These are phyloP conservation scores for Neofusicoccum cordaticola DNA, from an alignment of 2,329 filamentous ascomycete genomes.

Conservation along the genomic window DNA sequence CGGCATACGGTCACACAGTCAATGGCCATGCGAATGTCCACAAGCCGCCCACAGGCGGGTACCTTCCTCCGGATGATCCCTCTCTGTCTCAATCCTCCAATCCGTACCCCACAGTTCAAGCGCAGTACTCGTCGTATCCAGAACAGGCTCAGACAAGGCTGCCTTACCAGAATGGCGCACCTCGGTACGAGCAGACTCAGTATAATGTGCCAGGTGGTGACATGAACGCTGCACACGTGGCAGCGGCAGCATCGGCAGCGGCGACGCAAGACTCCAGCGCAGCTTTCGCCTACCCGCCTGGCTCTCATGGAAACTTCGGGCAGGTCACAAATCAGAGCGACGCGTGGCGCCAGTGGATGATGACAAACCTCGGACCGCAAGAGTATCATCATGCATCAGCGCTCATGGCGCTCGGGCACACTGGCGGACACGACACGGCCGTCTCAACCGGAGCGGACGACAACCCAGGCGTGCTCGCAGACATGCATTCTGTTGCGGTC, in stretches of 20 bases:
- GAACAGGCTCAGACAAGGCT: slow-evolving; percentile 25
- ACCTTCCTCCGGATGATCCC: slow-evolving; percentile 10
- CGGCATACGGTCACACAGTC: background rate
- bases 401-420: slow-evolving; percentile 32
- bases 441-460: background rate
- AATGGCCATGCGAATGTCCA: background rate
- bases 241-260: slow-evolving; percentile 23
- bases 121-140: slow-evolving; percentile 27
- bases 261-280: slow-evolving; percentile 25
- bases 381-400: slow-evolving; percentile 36
- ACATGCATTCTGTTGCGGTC: slow-evolving; percentile 11
- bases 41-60: background rate
- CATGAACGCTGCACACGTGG: slow-evolving; percentile 27
- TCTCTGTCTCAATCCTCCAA: slow-evolving; percentile 20
- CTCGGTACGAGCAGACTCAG: slow-evolving; percentile 28
- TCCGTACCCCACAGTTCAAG: slow-evolving; percentile 24
- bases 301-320: slow-evolving; percentile 18
- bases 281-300: slow-evolving; percentile 26
- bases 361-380: slow-evolving; percentile 27
- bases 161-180: slow-evolving; percentile 24
- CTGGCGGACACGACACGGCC: slow-evolving; percentile 1
- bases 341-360: slow-evolving; percentile 35
- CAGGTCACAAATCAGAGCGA: slow-evolving; percentile 28
- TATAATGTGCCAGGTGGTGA: slow-evolving; percentile 26
- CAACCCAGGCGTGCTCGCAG: background rate